Evolutionary conservation across 2,329 filamentous ascomycete species (phyloP).

Genomic region (Ascochyta pisi): DNA sequence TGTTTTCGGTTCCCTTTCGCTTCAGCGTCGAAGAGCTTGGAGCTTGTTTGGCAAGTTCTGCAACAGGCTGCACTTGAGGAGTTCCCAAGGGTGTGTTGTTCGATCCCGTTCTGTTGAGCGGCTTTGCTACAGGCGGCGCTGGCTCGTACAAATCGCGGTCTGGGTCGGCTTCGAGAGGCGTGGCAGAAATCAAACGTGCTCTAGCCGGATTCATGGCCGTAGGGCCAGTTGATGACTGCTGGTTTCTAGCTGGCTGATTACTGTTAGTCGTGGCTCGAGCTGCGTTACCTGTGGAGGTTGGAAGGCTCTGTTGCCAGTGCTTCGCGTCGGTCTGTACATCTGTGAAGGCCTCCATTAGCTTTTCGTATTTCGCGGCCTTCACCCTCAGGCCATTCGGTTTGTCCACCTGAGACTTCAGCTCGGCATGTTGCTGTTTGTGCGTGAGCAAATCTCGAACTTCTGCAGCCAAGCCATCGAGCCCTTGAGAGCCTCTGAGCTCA

Average conservation of each 20-base stretch:
- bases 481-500: conserved; percentile 16
- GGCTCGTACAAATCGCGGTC: conserved; percentile 26
- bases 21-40: not conserved
- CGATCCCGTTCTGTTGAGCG: conserved; percentile 21
- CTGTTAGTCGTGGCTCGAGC: not conserved
- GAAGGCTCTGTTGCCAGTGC: not conserved
- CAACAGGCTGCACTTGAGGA: not conserved
- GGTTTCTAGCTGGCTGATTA: not conserved
- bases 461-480: conserved; percentile 13
- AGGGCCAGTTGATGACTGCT: not conserved
- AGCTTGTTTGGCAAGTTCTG: no score
- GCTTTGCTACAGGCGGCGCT: conserved; percentile 2
- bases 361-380: conserved; percentile 24
- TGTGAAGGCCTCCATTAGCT: conserved; percentile 16
- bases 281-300: not conserved
- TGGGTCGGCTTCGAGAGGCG: conserved; percentile 17
- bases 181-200: conserved; percentile 18
- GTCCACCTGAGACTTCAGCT: conserved; percentile 4
- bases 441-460: conserved; percentile 12
- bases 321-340: not conserved
- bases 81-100: conserved; percentile 25
- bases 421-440: conserved; percentile 8
- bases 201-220: conserved; percentile 22
- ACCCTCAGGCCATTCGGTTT: not conserved
- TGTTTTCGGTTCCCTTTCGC: not conserved